A percentile compares a stretch with the other conserved stretches of the same genome.
phyloP scores from a whole-genome alignment of 768 basidiomycete genomes.

The Leucocoprinus sp. region DNA sequence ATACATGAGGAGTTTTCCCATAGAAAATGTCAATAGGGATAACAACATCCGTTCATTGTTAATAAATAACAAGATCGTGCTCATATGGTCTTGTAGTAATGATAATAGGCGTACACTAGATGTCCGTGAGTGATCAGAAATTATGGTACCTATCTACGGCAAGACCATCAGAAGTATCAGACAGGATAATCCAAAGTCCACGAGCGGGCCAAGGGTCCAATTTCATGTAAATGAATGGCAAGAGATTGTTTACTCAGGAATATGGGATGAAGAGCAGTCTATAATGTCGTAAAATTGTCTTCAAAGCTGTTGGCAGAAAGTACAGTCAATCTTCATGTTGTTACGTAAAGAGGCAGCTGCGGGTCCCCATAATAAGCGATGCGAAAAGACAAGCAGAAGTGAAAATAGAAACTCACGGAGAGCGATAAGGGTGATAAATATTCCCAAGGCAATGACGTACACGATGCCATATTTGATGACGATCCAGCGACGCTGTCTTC shows the following conservation, averaged over 20 bases:
- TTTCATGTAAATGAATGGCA: slow-evolving; percentile 18
- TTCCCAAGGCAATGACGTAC: slow-evolving; percentile 57
- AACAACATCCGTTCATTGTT: slow-evolving; percentile 8
- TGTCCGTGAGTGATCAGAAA: slow-evolving; percentile 28
- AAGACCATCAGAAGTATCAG: slow-evolving; percentile 4
- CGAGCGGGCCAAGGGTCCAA: slow-evolving; percentile 23
- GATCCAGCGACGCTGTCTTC: slow-evolving; percentile 83
- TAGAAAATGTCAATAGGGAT: no score
- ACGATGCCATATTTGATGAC: slow-evolving; percentile 80
- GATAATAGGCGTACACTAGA: slow-evolving; percentile 41
- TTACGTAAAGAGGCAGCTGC: slow-evolving; percentile 56
- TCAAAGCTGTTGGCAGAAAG: slow-evolving; percentile 59
- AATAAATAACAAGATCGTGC: slow-evolving; percentile 22
- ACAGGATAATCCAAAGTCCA: slow-evolving; percentile 19
- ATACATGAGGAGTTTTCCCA: no score
- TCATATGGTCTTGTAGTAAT: slow-evolving; percentile 29
- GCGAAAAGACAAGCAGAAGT: slow-evolving; percentile 8
- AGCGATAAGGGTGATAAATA: slow-evolving; percentile 71
- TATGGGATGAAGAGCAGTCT: slow-evolving; percentile 21
- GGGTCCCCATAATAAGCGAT: slow-evolving; percentile 5
- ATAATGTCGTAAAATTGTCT: slow-evolving; percentile 34
- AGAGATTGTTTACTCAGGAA: slow-evolving; percentile 19
- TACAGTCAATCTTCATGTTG: slow-evolving; percentile 52
- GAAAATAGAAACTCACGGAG: slow-evolving; percentile 47
- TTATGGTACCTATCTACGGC: slow-evolving; percentile 4